Base-by-base conservation (phyloP, 306 rosid species). In the Cucurbita pepo region DNA sequence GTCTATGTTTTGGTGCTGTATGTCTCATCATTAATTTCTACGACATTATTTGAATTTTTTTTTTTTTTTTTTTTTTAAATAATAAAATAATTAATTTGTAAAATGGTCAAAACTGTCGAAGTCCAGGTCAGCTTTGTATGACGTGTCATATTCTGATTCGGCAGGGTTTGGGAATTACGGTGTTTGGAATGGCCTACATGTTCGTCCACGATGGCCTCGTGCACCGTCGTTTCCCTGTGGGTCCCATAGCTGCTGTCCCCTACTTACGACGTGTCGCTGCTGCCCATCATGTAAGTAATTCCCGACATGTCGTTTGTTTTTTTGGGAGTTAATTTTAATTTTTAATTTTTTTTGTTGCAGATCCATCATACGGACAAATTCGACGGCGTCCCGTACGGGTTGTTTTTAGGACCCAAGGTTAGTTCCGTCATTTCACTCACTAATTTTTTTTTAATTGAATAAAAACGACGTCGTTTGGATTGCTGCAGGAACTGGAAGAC, bases 111-210 rank as follows among this genome's bases (percentile, higher is more conserved):
- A 47, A 7, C n/a, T 25, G 9, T 4, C 11, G 61, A 56, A 25
- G 3, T 25, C 69, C 48, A 37, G 16, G 69, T 61, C 69, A 38
- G 69, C 13, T 61, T 15, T 38, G 14, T 47, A 21, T 75, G 79
- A 80, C 90, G 40, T 25, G 59, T 76, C 10, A 0, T 7, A 0
- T 10, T 3, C 1, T 8, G 45, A 37, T 38, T 45, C 9, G 1
- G 16, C 79, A 92, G 98, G 96, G 98, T 65, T 81, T 92, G 25
- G 98, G 98, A 60, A 90, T 92, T 58, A 92, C 96, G 0, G 83
- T 83, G 9, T 92, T 90, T 79, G 98, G 98, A 11, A 88, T 92
- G 81, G 98, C 98, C 16, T 92, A 92, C 78, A 92, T 92, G 98
- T 88, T 90, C 75, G 96, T 92, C 10, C 98, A 92, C n/a, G 98